These are phyloP conservation scores for Kitagawia praeruptora DNA, from an alignment of 129 eudicot species.

Conservation along the genomic window DNA sequence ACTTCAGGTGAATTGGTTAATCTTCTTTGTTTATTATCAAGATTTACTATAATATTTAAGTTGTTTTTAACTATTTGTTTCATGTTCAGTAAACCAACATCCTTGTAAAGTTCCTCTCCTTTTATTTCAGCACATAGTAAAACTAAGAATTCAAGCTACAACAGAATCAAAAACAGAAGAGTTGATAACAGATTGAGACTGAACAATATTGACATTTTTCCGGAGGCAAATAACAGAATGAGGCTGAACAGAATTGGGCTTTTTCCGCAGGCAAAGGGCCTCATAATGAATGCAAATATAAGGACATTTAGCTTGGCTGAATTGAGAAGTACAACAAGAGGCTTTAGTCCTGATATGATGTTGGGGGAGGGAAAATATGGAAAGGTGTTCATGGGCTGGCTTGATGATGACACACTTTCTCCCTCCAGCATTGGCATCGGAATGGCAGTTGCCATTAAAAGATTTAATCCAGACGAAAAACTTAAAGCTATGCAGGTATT, in stretches of 20 bases:
- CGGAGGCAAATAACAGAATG: neutral
- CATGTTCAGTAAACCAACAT: too few species aligned
- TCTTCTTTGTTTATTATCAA: too few species aligned
- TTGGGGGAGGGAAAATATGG: constrained; percentile 21
- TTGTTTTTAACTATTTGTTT: too few species aligned
- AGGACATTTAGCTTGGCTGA: constrained; percentile 19
- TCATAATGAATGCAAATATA: neutral
- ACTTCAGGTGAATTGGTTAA: too few species aligned
- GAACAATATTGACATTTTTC: neutral
- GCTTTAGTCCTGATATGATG: constrained; percentile 12
- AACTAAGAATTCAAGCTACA: constrained; percentile 3
- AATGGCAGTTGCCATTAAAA: constrained; percentile 26
- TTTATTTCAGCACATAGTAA: constrained; percentile 4
- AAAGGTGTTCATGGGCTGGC: constrained; percentile 18
- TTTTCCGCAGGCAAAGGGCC: neutral
- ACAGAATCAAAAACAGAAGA: neutral
- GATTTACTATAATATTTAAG: too few species aligned
- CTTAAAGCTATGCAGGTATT: constrained; percentile 19
- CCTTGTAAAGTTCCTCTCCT: neutral
- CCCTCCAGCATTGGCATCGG: constrained; percentile 20
- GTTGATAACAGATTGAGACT: neutral
- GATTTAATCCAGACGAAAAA: neutral
- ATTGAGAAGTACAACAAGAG: constrained; percentile 17
- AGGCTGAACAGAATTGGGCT: too few species aligned
- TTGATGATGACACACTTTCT: constrained; percentile 13